Evolutionary conservation across 352 stramenopile species (phyloP).

Genomic region (Pythium coloratum): DNA sequence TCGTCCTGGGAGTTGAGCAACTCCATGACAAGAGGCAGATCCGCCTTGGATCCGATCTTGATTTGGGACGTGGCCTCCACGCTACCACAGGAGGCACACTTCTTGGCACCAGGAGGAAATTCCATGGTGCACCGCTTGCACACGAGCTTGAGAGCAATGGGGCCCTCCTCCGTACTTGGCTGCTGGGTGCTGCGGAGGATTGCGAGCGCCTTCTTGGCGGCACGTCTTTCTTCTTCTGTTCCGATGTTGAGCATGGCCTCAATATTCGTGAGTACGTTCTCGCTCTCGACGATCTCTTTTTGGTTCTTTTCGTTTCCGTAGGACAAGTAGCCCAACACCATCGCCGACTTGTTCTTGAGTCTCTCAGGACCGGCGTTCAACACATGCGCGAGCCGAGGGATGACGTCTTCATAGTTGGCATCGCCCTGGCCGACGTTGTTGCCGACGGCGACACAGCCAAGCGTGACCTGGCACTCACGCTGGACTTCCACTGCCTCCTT

Average conservation of each 20-base stretch:
- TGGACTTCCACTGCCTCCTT: not conserved
- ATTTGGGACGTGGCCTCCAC: too few relatives aligned
- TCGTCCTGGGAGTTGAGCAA: too few relatives aligned
- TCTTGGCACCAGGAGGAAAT: too few relatives aligned
- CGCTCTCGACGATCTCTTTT: not conserved
- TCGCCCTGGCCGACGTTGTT: constrained; percentile 6
- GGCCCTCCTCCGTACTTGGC: too few relatives aligned
- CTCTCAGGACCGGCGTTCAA: not conserved
- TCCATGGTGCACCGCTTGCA: too few relatives aligned
- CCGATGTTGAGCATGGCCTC: not conserved
- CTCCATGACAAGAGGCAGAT: too few relatives aligned
- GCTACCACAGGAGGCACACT: too few relatives aligned
- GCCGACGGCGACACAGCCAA: constrained; percentile 6
- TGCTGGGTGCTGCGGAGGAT: too few relatives aligned
- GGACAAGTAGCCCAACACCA: constrained; percentile 10
- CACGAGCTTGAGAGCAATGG: too few relatives aligned
- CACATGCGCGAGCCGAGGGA: constrained; percentile 1
- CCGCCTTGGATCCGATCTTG: too few relatives aligned
- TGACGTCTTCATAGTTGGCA: constrained; percentile 7
- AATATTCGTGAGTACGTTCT: not conserved
- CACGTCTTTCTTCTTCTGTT: too few relatives aligned
- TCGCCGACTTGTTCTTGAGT: constrained; percentile 10
- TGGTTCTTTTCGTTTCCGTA: constrained; percentile 9
- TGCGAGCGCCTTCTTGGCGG: too few relatives aligned
- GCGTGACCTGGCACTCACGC: not conserved